These are phyloP conservation scores for Ophiorrhiza pumila DNA, from an alignment of 257 asterid genomes.

Conservation along the genomic window DNA sequence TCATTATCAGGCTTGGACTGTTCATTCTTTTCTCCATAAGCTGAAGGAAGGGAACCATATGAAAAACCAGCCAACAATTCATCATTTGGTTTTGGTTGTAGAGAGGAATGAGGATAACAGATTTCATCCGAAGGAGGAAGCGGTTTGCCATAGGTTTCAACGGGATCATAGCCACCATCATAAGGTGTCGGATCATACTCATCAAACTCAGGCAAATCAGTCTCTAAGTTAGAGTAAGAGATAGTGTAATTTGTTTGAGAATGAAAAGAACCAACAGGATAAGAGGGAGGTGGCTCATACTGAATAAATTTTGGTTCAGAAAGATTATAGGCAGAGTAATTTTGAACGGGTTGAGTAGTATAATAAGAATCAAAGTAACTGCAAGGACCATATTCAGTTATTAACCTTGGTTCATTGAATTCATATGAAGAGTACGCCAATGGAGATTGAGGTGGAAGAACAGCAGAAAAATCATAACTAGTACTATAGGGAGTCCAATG, in stretches of 20 bases:
- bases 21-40: constrained; percentile 33
- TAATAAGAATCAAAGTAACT: constrained; percentile 19
- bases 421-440: constrained; percentile 17
- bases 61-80: constrained; percentile 27
- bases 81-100: constrained; percentile 16
- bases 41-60: constrained; percentile 40
- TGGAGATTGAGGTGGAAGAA: constrained; percentile 20
- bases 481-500: constrained; percentile 32
- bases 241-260: constrained; percentile 31
- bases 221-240: constrained; percentile 34
- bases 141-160: constrained; percentile 66
- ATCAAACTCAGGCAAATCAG: constrained; percentile 39
- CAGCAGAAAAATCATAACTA: constrained; percentile 19
- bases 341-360: constrained; percentile 19
- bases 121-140: constrained; percentile 65
- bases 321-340: constrained; percentile 25
- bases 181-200: constrained; percentile 79
- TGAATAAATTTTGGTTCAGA: constrained; percentile 36
- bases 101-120: constrained; percentile 56
- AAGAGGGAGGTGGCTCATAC: constrained; percentile 33
- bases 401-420: constrained; percentile 9
- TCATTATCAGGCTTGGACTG: constrained; percentile 22
- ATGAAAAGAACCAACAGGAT: constrained; percentile 15
- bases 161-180: constrained; percentile 63
- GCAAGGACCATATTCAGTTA: constrained; percentile 4